Percentiles rank a stretch among this genome's conserved stretches.
Conservation (phyloP, 352 stramenopile genomes). For the Pythium vanterpoolii region DNA sequence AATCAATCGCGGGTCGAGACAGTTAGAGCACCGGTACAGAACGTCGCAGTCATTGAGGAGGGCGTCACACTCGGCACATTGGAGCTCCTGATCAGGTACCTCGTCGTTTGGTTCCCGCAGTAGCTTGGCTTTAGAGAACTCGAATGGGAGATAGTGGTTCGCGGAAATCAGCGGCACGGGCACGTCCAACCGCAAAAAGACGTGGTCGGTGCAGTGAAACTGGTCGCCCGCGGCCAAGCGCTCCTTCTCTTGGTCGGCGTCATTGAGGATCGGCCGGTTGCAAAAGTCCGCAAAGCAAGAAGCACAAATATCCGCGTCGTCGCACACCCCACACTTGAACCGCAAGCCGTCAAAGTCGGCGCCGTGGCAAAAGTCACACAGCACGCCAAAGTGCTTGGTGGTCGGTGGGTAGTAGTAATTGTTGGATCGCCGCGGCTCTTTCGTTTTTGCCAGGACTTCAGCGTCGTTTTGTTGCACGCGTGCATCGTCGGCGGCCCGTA, state of each 20-base stretch:
- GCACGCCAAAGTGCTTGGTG: constrained; percentile 57
- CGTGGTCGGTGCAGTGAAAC: constrained; percentile 44
- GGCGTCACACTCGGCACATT: constrained; percentile 11
- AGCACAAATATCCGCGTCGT: constrained; percentile 68
- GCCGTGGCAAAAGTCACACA: constrained; percentile 65
- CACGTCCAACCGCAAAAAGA: constrained; percentile 61
- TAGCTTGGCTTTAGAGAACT: constrained; percentile 19
- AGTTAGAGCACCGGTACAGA: constrained; percentile 67
- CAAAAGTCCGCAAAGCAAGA: constrained; percentile 53
- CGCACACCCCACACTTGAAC: constrained; percentile 75
- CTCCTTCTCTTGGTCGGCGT: constrained; percentile 13
- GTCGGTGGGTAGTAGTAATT: constrained; percentile 56
- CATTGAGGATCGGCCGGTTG: constrained; percentile 13
- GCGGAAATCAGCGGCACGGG: constrained; percentile 63
- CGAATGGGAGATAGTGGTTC: constrained; percentile 42
- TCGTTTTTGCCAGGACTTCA: background rate
- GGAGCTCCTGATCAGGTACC: background rate
- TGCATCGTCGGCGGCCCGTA: constrained; percentile 9
- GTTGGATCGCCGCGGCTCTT: too few species aligned
- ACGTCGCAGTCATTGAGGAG: constrained; percentile 30
- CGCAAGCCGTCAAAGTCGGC: constrained; percentile 50
- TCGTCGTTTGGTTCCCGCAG: constrained; percentile 15
- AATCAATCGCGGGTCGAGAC: constrained; percentile 43
- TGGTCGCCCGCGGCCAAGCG: background rate
- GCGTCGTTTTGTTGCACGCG: constrained; percentile 11